Base-by-base conservation (phyloP, 768 basidiomycete species). In the Termitomyces eurrhizus region DNA sequence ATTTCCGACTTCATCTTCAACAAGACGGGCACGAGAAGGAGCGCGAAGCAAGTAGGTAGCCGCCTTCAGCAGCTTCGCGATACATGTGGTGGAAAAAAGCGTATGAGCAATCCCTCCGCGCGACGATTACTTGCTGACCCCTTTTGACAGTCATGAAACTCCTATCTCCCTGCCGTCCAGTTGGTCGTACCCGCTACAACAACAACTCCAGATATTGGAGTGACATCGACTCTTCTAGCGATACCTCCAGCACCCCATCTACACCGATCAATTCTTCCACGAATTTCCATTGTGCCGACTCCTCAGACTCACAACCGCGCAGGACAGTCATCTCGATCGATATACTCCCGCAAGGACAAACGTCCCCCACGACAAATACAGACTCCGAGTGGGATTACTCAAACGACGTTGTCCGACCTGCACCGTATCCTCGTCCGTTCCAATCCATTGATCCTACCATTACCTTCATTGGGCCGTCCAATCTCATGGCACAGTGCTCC, bases 11-110 rank as follows among this genome's bases (percentile, higher is more conserved):
- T 88, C 73, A 90, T 92, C 68, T 84, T 77, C 68, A 77, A 78
- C 39, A 81, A 80, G 63, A 92, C 90, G 0, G 88, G 89, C 26
- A 85, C 87, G 70, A 77, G 80, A 62, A 80, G 90, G 61, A 87
- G 87, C 8, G 83, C 89, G 26, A 91, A 91, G 70, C 89, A 91
- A 72, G 89, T 92, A 51, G 89, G 90, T 59, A 89, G 87, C 67
- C 87, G 90, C 58, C 76, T 92, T 36, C 90, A 92, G 68, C 89
- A 91, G 67, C 80, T 92, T 56, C 76, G 88, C 65, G 89, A 92
- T 70, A 87, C 88, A 2, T 81, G 84, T 65, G 84, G 87, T 52
- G 89, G 88, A 42, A 88, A 87, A 70, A 77, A 83, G 70, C 75
- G 90, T 91, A 70, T 73, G 88, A 81, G 33, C 8, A 56, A 62